Percentiles rank a stretch among this genome's conserved stretches.
Evolutionary conservation across 306 rosid genomes (phyloP).

Genomic region (Senna siamea): DNA sequence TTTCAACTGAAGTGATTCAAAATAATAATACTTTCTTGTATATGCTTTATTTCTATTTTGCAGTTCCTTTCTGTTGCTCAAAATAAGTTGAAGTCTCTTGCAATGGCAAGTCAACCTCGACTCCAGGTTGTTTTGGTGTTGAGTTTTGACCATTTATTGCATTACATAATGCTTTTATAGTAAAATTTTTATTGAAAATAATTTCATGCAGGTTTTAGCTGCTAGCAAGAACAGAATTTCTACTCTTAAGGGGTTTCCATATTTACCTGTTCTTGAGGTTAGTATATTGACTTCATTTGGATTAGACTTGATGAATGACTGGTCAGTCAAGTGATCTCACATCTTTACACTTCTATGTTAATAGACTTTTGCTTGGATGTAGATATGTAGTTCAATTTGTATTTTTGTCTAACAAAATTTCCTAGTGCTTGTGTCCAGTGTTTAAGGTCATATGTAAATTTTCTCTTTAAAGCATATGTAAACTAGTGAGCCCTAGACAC

Average conservation of each 20-base stretch:
- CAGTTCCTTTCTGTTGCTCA: conserved; percentile 99
- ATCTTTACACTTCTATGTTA: neutral
- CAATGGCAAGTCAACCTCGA: conserved; percentile 99
- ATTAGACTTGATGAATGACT: neutral
- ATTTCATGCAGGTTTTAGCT: conserved; percentile 84
- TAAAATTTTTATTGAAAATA: conserved; percentile 15
- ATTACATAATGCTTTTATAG: conserved; percentile 4
- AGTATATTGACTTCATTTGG: conserved; percentile 35
- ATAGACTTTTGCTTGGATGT: conserved; percentile 13
- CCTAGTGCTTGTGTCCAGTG: neutral
- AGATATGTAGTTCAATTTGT: conserved; percentile 9
- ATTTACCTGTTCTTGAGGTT: conserved; percentile 95
- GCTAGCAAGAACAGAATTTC: conserved; percentile 96
- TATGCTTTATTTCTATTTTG: conserved; percentile 33
- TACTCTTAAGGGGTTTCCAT: conserved; percentile 89
- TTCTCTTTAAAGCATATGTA: conserved; percentile 17
- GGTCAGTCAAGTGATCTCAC: neutral
- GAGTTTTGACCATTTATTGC: conserved; percentile 25
- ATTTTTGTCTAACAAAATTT: conserved; percentile 24
- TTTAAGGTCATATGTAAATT: neutral
- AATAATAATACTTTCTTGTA: neutral
- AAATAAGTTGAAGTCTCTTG: conserved; percentile 88
- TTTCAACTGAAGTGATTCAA: conserved; percentile 29
- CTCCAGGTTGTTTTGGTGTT: conserved; percentile 74
- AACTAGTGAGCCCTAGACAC: neutral